These are phyloP conservation scores for Polygonum maritimum DNA, from an alignment of 148 eudicot genomes.

Conservation along the genomic window DNA sequence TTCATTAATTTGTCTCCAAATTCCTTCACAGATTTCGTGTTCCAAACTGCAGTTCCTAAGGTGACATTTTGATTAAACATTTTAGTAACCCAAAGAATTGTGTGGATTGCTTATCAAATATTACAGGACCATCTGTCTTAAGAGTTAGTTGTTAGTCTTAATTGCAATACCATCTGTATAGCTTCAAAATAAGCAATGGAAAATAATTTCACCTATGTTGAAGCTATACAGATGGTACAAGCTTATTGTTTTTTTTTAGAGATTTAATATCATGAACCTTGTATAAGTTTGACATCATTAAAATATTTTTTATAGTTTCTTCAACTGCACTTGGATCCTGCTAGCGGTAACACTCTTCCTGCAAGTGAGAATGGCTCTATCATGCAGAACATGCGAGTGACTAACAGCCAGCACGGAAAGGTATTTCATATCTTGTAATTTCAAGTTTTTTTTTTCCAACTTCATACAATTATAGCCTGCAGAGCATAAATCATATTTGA, in stretches of 20 bases:
- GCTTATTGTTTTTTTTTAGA: not conserved
- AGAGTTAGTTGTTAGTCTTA: not conserved
- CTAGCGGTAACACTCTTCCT: conserved; percentile 67
- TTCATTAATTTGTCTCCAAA: conserved; percentile 59
- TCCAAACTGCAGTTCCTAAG: conserved; percentile 99
- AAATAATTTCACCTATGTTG: not conserved
- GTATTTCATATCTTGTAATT: conserved; percentile 21
- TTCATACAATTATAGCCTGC: not conserved
- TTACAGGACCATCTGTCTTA: not conserved
- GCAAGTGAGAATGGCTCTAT: conserved; percentile 63
- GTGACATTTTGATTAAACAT: conserved; percentile 20
- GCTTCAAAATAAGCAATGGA: not conserved
- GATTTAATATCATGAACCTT: not conserved
- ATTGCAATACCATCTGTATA: not conserved
- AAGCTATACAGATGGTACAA: too few relatives aligned
- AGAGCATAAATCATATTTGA: not conserved
- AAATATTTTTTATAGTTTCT: conserved; percentile 53
- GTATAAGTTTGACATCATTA: conserved; percentile 11
- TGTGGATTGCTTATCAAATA: not conserved
- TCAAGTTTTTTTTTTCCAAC: not conserved
- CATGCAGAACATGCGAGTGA: conserved; percentile 61
- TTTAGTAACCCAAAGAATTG: not conserved
- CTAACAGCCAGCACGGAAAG: conserved; percentile 96
- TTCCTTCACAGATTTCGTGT: conserved; percentile 58
- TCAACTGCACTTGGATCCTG: conserved; percentile 89